Evolutionary conservation across 306 rosid species (phyloP).

Genomic region (Glycine tomentella): DNA sequence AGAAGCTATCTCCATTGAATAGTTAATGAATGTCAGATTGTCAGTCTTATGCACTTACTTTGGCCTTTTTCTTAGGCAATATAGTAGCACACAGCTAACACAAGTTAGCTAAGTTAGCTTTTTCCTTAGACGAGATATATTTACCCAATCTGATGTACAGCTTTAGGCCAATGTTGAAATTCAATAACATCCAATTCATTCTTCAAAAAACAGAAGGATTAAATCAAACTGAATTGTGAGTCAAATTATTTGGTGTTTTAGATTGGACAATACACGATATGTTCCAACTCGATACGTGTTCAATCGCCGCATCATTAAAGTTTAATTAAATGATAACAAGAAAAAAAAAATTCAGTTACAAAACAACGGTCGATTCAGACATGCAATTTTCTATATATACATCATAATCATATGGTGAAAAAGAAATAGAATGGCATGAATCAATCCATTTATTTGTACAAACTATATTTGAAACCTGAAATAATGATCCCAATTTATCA

Average conservation of each 20-base stretch:
- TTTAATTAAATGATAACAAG: background rate
- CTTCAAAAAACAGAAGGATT: background rate
- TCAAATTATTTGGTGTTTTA: background rate
- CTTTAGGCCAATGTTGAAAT: background rate
- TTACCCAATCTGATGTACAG: background rate
- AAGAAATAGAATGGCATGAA: background rate
- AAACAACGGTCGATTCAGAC: background rate
- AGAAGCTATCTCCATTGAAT: too few relatives aligned
- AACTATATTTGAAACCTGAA: background rate
- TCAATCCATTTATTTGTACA: conserved; percentile 2
- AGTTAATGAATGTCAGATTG: too few relatives aligned
- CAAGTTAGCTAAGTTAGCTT: too few relatives aligned
- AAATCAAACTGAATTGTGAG: background rate
- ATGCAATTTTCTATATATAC: background rate
- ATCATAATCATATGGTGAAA: background rate
- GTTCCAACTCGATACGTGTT: background rate
- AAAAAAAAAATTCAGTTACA: background rate
- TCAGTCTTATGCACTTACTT: too few relatives aligned
- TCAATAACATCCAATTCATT: background rate
- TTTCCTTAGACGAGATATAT: too few relatives aligned
- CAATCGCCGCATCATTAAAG: background rate
- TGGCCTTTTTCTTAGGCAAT: too few relatives aligned
- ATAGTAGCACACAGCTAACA: too few relatives aligned
- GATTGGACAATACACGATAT: background rate
- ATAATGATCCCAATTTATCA: background rate